These are phyloP conservation scores for Byssochlamys sp. DNA, from an alignment of 2,329 filamentous ascomycete genomes.

Conservation along the genomic window DNA sequence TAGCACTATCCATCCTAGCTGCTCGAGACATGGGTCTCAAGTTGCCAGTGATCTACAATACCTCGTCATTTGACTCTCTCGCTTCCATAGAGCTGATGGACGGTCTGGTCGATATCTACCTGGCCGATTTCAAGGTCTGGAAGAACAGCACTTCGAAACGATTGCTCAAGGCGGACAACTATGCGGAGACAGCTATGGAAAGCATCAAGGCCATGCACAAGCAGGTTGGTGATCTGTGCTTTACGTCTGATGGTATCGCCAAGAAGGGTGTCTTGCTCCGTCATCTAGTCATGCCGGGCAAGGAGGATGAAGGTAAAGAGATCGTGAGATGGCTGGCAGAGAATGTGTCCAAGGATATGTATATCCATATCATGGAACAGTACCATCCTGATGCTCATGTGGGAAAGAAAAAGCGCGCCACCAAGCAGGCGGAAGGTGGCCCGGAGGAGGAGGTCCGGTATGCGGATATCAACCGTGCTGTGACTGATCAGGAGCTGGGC, in stretches of 20 bases:
- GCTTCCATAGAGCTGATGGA: slow-evolving; percentile 64
- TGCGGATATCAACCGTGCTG: slow-evolving; percentile 66
- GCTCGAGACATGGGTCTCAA: slow-evolving; percentile 60
- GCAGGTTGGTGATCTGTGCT: slow-evolving; percentile 74
- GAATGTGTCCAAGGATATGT: slow-evolving; percentile 63
- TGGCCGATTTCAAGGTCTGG: slow-evolving; percentile 87
- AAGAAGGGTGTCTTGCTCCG: slow-evolving; percentile 66
- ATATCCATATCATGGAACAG: slow-evolving; percentile 83
- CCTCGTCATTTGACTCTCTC: slow-evolving; percentile 67
- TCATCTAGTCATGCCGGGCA: slow-evolving; percentile 77
- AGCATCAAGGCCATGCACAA: slow-evolving; percentile 70
- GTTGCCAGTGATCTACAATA: slow-evolving; percentile 75
- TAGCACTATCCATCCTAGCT: slow-evolving; percentile 64
- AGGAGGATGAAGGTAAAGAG: slow-evolving; percentile 59
- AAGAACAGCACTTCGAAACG: slow-evolving; percentile 54
- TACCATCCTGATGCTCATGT: slow-evolving; percentile 74
- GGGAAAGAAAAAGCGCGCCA: slow-evolving; percentile 52
- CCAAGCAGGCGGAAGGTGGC: slow-evolving; percentile 17
- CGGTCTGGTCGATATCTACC: slow-evolving; percentile 72
- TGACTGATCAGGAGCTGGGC: slow-evolving; percentile 56
- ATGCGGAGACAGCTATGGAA: slow-evolving; percentile 61
- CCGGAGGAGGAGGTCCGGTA: slow-evolving; percentile 52
- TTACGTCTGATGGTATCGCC: slow-evolving; percentile 70
- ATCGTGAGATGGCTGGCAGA: slow-evolving; percentile 70
- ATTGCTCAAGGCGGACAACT: slow-evolving; percentile 69